phyloP scores from a whole-genome alignment of 768 basidiomycete genomes.

The Suillus tomentosus region DNA sequence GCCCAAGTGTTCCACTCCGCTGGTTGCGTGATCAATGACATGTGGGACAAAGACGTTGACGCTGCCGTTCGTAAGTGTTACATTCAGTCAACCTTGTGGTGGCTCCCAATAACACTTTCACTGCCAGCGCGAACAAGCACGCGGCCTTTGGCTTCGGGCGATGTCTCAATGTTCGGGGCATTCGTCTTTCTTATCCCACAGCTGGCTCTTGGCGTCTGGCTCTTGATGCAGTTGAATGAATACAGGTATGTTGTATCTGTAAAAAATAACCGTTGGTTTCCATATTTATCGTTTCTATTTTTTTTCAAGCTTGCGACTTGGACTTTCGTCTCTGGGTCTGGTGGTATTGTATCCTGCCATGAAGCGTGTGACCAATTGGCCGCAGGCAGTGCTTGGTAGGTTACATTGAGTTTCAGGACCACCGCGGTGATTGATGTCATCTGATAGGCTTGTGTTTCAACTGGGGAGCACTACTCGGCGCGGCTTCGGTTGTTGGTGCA shows the following conservation, averaged over 20 bases:
- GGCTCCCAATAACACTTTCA: not conserved
- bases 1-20: not conserved
- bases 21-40: not conserved
- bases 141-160: not conserved
- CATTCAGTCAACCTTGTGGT: not conserved
- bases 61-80: not conserved
- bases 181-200: not conserved
- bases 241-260: not conserved
- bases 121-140: not conserved
- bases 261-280: not conserved
- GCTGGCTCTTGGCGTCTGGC: not conserved
- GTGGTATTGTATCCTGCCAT: slow-evolving; percentile 28
- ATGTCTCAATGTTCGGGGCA: not conserved
- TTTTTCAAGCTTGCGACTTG: not conserved
- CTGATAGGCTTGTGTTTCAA: not conserved
- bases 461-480: not conserved
- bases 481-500: not conserved
- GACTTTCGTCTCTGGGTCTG: not conserved
- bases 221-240: not conserved
- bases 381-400: slow-evolving; percentile 32
- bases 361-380: slow-evolving; percentile 32
- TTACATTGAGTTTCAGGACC: no score
- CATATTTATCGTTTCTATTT: no score
- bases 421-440: not conserved
- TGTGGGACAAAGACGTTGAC: not conserved